phyloP scores from a whole-genome alignment of 2,329 filamentous ascomycete species.

The Hymenoscyphus salicellus region DNA sequence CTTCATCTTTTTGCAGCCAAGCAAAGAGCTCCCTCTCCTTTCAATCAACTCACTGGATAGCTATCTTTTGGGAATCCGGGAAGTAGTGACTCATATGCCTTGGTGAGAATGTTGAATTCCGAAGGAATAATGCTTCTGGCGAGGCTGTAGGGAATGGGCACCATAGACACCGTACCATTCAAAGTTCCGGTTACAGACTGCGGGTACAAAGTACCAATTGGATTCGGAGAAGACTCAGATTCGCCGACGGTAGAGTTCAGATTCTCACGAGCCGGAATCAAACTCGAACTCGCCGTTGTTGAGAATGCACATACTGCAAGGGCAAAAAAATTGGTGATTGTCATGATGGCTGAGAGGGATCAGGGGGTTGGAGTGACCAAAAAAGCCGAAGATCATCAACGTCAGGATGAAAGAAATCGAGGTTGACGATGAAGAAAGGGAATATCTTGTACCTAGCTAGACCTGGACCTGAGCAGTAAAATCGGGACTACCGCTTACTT shows the following conservation, averaged over 20 bases:
- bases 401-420: not conserved
- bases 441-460: not conserved
- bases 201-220: constrained; percentile 47
- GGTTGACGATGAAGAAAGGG: not conserved
- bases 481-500: not conserved
- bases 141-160: constrained; percentile 48
- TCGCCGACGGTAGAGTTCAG: not conserved
- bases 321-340: not conserved
- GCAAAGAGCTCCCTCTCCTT: not conserved
- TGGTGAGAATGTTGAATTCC: constrained; percentile 49
- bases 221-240: constrained; percentile 42
- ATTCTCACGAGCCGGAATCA: not conserved
- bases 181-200: constrained; percentile 50
- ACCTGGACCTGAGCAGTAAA: not conserved
- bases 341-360: not conserved
- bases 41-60: constrained; percentile 45
- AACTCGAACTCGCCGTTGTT: not conserved
- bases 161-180: constrained; percentile 51
- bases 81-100: constrained; percentile 46
- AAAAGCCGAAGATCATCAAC: not conserved
- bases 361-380: not conserved
- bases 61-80: constrained; percentile 49
- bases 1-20: not conserved
- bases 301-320: not conserved
- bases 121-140: constrained; percentile 49